Evolutionary conservation across 2,329 filamentous ascomycete genomes (phyloP).

Genomic region (Monilinia laxa): DNA sequence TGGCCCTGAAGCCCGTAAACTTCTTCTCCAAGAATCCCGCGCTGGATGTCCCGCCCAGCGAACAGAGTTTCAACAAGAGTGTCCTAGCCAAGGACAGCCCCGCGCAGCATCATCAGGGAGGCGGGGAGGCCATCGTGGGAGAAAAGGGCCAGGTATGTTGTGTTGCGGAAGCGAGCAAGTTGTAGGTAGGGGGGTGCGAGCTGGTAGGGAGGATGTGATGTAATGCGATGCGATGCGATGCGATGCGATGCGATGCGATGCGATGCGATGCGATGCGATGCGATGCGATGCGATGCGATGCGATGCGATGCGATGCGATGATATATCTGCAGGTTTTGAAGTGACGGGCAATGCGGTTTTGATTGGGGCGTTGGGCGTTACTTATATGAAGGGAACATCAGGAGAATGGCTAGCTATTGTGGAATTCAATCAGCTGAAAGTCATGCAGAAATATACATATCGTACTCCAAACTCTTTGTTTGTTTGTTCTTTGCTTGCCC

Average conservation of each 20-base stretch:
- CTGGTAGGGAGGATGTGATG: too few species aligned
- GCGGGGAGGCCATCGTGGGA: constrained; percentile 14
- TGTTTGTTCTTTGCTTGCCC: neutral
- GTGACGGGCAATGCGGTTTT: too few species aligned
- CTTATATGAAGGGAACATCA: constrained; percentile 2
- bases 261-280: too few species aligned
- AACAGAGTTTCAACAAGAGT: constrained; percentile 46
- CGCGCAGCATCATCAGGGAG: constrained; percentile 13
- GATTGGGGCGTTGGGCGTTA: too few species aligned
- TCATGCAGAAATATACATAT: constrained; percentile 26
- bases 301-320: too few species aligned
- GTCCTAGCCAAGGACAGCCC: constrained; percentile 10
- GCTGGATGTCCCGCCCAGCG: constrained; percentile 50
- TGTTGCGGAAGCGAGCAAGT: constrained; percentile 20
- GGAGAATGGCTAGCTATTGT: constrained; percentile 23
- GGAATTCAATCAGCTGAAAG: constrained; percentile 20
- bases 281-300: too few species aligned
- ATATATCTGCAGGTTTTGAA: too few species aligned
- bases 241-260: too few species aligned
- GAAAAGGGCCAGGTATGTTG: constrained; percentile 21
- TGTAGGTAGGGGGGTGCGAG: neutral
- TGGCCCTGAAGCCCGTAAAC: constrained; percentile 51
- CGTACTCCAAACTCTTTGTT: constrained; percentile 17
- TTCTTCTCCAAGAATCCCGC: constrained; percentile 55
- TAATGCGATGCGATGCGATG: too few species aligned